Evolutionary conservation across 208 protist species (phyloP).

Genomic region (Endotrypanum monterogeii): DNA sequence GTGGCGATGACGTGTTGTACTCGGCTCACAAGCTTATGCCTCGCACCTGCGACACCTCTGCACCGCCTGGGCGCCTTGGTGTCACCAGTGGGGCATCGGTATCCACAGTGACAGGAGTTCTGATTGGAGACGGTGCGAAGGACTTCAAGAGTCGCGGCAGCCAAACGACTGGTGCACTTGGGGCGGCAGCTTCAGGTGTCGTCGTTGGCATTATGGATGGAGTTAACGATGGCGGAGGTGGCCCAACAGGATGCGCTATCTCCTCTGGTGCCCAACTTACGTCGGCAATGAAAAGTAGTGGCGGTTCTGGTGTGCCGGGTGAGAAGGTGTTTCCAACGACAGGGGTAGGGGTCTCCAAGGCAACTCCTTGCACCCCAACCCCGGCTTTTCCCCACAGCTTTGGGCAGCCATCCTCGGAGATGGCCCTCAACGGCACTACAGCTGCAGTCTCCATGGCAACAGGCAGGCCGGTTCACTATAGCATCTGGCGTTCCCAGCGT

Average conservation of each 20-base stretch:
- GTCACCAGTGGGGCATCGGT: not conserved
- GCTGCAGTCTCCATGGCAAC: not conserved
- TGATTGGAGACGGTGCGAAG: not conserved
- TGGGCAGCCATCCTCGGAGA: not conserved
- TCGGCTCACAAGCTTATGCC: constrained; percentile 29
- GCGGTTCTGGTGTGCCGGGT: not conserved
- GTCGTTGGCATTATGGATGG: constrained; percentile 7
- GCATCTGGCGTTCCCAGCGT: constrained; percentile 47
- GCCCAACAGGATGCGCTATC: not conserved
- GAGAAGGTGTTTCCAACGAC: constrained; percentile 18
- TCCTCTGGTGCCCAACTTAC: not conserved
- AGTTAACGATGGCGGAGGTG: not conserved
- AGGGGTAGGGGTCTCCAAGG: constrained; percentile 1
- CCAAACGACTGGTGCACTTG: not conserved
- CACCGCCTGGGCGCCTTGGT: not conserved
- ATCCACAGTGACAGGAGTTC: not conserved
- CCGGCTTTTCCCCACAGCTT: too few species aligned
- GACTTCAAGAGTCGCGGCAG: not conserved
- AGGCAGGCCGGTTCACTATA: constrained; percentile 32
- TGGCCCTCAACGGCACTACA: not conserved
- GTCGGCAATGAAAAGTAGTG: not conserved
- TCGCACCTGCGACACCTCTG: not conserved
- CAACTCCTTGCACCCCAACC: not conserved
- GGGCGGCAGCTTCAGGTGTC: not conserved
- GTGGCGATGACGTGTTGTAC: constrained; percentile 32